phyloP scores from a whole-genome alignment of 2,329 filamentous ascomycete species.

The Corniculantispora saksenae region DNA sequence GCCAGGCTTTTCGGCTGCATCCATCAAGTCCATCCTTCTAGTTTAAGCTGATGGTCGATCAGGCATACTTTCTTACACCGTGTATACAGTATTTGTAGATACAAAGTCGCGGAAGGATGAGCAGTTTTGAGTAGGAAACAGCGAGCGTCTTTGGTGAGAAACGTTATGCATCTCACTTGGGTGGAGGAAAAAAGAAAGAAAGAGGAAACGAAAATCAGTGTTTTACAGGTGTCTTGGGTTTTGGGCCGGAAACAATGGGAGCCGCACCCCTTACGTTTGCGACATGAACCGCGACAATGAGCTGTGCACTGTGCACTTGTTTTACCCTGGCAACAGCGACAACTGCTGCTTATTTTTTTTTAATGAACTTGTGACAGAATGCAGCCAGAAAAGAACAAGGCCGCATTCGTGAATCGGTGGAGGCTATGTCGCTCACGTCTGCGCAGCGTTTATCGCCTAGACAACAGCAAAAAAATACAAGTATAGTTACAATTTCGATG shows the following conservation, averaged over 20 bases:
- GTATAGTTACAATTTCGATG: background rate
- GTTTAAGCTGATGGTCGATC: background rate
- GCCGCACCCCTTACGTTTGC: background rate
- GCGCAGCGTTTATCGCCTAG: background rate
- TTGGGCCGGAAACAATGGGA: constrained; percentile 7
- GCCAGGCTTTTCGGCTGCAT: background rate
- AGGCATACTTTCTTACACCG: constrained; percentile 9
- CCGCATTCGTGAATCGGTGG: background rate
- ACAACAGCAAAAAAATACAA: background rate
- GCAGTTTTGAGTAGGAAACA: background rate
- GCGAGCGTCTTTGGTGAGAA: background rate
- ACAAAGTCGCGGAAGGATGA: background rate
- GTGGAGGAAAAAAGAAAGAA: background rate
- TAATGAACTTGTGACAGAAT: background rate
- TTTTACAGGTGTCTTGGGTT: background rate
- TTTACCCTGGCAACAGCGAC: background rate
- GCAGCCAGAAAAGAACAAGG: background rate
- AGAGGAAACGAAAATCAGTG: background rate
- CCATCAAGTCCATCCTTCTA: background rate
- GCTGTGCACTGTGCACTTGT: constrained; percentile 4
- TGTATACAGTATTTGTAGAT: background rate
- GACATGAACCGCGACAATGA: background rate
- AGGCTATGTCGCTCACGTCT: background rate
- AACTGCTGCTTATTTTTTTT: background rate
- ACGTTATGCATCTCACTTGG: background rate